Percentiles rank a stretch among this genome's conserved stretches.
These are phyloP conservation scores for Botryotinia narcissicola DNA, from an alignment of 2,329 filamentous ascomycete genomes.

Conservation along the genomic window DNA sequence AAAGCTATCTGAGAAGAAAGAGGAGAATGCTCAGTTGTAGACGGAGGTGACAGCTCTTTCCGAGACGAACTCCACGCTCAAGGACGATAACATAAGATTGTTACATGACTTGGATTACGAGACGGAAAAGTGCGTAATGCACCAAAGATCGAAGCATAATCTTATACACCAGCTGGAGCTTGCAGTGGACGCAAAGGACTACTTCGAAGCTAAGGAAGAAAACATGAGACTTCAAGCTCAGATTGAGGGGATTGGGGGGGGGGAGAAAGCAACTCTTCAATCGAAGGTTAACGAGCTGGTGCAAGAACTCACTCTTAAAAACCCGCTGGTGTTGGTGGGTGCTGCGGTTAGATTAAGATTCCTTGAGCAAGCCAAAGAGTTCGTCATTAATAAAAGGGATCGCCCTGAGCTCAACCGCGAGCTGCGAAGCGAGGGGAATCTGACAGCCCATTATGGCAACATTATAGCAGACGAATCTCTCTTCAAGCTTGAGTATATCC, in stretches of 20 bases:
- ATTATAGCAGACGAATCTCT: neutral
- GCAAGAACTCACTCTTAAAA: neutral
- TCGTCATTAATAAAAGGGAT: neutral
- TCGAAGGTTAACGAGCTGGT: neutral
- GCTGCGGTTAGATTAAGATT: neutral
- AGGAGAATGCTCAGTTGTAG: neutral
- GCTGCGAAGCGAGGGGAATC: neutral
- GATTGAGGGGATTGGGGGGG: rapidly evolving
- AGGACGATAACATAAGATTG: neutral
- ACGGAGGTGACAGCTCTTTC: neutral
- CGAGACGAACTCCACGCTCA: neutral
- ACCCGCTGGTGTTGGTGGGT: neutral
- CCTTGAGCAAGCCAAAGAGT: neutral
- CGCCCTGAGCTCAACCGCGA: neutral
- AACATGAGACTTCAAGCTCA: neutral
- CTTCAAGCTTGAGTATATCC: neutral
- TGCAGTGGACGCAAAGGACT: neutral
- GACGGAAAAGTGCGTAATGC: neutral
- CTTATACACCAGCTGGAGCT: neutral
- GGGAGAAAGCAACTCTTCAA: neutral
- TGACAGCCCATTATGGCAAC: neutral
- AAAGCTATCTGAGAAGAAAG: rapidly evolving
- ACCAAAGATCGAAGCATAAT: neutral
- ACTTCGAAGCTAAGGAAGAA: neutral
- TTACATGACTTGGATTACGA: neutral